These are phyloP conservation scores for Dorcoceras hygrometricum DNA, from an alignment of 257 asterid species.

Conservation along the genomic window DNA sequence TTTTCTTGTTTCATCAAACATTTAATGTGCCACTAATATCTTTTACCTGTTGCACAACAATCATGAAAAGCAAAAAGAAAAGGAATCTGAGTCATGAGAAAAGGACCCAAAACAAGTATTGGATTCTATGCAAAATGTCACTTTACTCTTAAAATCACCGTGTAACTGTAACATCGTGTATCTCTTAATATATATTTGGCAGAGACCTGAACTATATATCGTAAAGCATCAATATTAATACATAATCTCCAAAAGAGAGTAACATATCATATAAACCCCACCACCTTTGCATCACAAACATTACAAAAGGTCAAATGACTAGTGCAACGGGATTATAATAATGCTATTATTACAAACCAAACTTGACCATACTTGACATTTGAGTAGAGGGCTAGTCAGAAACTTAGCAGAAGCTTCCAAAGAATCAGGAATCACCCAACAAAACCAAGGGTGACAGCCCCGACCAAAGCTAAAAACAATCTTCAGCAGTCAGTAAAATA, in stretches of 20 bases:
- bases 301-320: not conserved
- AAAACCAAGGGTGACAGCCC: constrained; percentile 34
- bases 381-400: constrained; percentile 23
- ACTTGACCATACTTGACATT: constrained; percentile 25
- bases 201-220: too few species aligned
- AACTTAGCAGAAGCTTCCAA: constrained; percentile 31
- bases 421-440: constrained; percentile 48
- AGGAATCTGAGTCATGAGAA: constrained; percentile 10
- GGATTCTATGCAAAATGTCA: not conserved
- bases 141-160: too few species aligned
- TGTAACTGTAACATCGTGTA: too few species aligned
- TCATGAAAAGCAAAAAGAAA: constrained; percentile 7
- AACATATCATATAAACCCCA: too few species aligned
- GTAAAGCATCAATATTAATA: too few species aligned
- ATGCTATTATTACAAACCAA: constrained; percentile 30
- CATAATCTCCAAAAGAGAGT: too few species aligned
- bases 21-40: not conserved
- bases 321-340: not conserved
- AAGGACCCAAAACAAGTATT: not conserved
- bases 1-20: not conserved
- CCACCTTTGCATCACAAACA: too few species aligned
- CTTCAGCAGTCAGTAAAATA: constrained; percentile 18
- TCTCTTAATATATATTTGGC: too few species aligned
- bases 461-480: constrained; percentile 22
- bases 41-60: not conserved